Conservation (phyloP, 768 basidiomycete species). For the Boletus reticuloceps region DNA sequence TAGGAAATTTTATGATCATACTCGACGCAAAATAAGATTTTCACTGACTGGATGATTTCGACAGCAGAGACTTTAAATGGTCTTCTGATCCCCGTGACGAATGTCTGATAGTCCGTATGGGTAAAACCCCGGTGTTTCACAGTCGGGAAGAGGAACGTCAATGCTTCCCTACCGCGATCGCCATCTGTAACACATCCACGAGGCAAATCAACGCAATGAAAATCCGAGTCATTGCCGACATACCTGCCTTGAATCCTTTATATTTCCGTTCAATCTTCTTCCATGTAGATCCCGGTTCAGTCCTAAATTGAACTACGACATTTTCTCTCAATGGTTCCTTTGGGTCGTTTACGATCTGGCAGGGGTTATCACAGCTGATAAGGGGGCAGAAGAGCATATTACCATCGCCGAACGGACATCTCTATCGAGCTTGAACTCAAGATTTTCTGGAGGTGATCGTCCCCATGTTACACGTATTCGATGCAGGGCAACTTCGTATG, state of each 20-base stretch:
- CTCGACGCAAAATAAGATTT: neutral
- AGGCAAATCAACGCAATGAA: neutral
- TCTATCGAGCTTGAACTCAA: conserved; percentile 19
- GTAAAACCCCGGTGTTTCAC: conserved; percentile 14
- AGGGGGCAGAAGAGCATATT: neutral
- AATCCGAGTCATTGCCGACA: neutral
- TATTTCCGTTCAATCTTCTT: conserved; percentile 4
- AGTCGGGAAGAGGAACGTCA: conserved; percentile 27
- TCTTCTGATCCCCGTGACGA: conserved; percentile 14
- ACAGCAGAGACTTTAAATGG: neutral
- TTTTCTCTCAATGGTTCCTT: conserved; percentile 7
- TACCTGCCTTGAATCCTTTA: conserved; percentile 27
- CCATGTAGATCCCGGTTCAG: conserved; percentile 4
- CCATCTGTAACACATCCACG: conserved; percentile 13
- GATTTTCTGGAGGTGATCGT: conserved; percentile 7
- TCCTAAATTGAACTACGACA: conserved; percentile 22
- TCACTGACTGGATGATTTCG: conserved; percentile 16
- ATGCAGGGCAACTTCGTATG: conserved; percentile 7
- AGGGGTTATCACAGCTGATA: neutral
- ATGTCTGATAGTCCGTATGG: conserved; percentile 20
- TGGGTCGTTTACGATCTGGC: conserved; percentile 25
- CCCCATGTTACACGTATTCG: conserved; percentile 10
- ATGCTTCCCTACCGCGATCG: neutral
- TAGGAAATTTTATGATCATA: conserved; percentile 4
- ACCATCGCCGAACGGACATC: conserved; percentile 15